Evolutionary conservation across 148 eudicot genomes (phyloP).

Genomic region (Rhododendron ovatum): DNA sequence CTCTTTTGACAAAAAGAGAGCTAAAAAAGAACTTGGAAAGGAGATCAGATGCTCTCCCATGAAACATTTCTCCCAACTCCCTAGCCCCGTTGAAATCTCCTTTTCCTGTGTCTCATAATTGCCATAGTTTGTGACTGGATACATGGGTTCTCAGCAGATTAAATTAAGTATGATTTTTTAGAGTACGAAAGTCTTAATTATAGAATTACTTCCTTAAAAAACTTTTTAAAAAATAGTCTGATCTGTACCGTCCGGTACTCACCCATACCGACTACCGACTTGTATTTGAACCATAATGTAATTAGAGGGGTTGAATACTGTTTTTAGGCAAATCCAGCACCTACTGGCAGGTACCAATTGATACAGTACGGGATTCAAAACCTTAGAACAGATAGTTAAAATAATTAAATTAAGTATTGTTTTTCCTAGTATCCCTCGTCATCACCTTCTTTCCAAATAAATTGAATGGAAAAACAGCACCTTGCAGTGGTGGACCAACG

Average conservation of each 20-base stretch:
- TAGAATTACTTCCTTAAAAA: not conserved
- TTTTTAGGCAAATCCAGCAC: no score
- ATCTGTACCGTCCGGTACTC: not conserved
- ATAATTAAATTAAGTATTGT: no score
- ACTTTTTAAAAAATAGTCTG: not conserved
- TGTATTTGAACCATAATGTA: no score
- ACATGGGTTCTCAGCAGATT: not conserved
- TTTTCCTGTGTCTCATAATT: not conserved
- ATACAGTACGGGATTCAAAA: no score
- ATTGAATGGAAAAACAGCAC: not conserved
- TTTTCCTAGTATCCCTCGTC: not conserved
- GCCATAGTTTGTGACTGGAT: not conserved
- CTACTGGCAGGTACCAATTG: fast-evolving
- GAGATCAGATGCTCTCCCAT: not conserved
- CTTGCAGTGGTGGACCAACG: not conserved
- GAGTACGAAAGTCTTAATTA: not conserved
- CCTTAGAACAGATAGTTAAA: not conserved
- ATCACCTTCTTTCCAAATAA: not conserved
- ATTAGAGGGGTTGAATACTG: no score
- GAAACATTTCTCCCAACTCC: not conserved
- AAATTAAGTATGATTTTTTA: no score
- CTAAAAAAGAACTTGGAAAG: not conserved
- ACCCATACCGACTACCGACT: not conserved
- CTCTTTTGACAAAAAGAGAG: not conserved
- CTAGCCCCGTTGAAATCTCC: not conserved